Base-by-base conservation (phyloP, 192 early-diverging fungal species). In the Backusella parvicylindrica region DNA sequence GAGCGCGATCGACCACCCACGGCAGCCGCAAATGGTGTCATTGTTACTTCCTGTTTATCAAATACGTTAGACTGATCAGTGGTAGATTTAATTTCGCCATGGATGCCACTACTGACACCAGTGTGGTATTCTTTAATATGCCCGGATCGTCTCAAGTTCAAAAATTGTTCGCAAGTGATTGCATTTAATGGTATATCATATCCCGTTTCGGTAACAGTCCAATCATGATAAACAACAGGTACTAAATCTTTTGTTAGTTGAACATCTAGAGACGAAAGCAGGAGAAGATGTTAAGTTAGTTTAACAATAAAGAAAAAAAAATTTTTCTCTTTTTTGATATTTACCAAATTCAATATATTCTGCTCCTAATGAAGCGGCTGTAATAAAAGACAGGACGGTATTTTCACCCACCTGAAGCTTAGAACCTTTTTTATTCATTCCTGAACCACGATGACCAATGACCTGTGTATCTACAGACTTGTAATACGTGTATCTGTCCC, bases 211-310 rank as follows among this genome's bases (percentile, higher is more conserved):
- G 89, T 90, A n/a, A 92, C 87, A 1, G 85, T 90, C 94, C 94
- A 97, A 81, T 98, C 96, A 77, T 98, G 97, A 80, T 98, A 98
- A 63, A 98, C 78, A 26, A 97, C 92, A 8, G 94, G 93, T 0
- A 89, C 88, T 76, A 87, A 79, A 75, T 98, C 96, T 73, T 94
- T 93, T 7, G 95, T 96, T 75, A 98, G 79, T 86, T 98, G 97
- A 32, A 95, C 94, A 75, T 98, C 95, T 92, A 70, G 31, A 12
- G 4, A 21, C n/a, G n/a, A n/a, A n/a, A n/a, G n/a, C n/a, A n/a
- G n/a, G 0, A 41, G 9, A 30, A 23, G 9, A 13, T 0, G 8
- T 18, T n/a, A 2, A 43, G 15, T 15, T 26, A 47, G 6, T 5
- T 8, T 4, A 15, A 41, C 5, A 7, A 69, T 28, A 41, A 26